A percentile compares a stretch with the other conserved stretches of the same genome.
Conservation (phyloP, 1,284 basidiomycete genomes). For the Leccinum fallax region DNA sequence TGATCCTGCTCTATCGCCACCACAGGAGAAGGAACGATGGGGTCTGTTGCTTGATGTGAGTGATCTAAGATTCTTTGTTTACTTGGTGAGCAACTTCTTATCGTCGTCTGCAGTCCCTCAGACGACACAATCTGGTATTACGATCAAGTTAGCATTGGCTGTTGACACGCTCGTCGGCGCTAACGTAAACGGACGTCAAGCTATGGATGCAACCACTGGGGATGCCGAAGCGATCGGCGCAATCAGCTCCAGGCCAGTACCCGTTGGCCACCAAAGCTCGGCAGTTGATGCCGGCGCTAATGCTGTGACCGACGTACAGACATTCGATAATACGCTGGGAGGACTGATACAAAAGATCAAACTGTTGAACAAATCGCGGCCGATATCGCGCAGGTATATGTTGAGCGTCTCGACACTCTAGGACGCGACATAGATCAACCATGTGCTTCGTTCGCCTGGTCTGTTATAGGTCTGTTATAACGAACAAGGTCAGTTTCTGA, state of each 20-base stretch:
- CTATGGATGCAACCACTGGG: background rate
- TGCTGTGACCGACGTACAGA: background rate
- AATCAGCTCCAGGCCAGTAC: background rate
- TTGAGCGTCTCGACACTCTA: background rate
- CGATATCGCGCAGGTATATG: background rate
- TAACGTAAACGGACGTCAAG: background rate
- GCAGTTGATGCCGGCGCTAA: background rate
- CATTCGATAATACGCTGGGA: background rate
- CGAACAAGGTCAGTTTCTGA: background rate
- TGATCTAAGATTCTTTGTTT: too few species aligned
- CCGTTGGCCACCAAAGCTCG: background rate
- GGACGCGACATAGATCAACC: background rate
- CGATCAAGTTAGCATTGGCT: background rate
- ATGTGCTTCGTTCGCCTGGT: background rate
- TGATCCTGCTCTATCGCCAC: background rate
- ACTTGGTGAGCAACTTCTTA: too few species aligned
- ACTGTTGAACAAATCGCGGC: background rate
- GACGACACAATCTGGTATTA: background rate
- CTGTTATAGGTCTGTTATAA: background rate
- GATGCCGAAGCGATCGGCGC: background rate
- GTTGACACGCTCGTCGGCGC: background rate
- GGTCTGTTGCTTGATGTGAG: conserved; percentile 34
- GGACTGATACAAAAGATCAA: background rate
- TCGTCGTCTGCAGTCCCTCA: conserved; percentile 33
- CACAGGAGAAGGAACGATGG: conserved; percentile 48